Evolutionary conservation across 257 asterid genomes (phyloP).

Genomic region (Petunia secreta): DNA sequence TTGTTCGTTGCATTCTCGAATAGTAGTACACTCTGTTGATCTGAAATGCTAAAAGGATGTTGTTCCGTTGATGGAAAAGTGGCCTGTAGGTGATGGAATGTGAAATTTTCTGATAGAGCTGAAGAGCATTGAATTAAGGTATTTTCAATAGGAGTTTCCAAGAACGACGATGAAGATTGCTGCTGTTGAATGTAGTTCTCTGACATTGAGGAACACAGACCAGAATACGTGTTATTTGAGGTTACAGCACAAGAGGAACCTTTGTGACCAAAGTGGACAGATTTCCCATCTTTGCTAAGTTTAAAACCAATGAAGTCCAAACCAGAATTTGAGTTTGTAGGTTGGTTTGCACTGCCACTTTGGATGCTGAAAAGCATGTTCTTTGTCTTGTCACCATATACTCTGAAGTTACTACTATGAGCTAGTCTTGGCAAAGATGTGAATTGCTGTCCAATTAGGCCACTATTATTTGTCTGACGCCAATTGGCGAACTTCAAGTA

Average conservation of each 20-base stretch:
- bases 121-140: constrained; percentile 29
- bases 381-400: constrained; percentile 44
- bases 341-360: neutral
- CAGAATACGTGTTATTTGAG: constrained; percentile 3
- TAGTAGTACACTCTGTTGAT: neutral
- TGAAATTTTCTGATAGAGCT: neutral
- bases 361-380: constrained; percentile 38
- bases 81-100: neutral
- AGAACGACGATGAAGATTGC: neutral
- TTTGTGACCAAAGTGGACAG: constrained; percentile 43
- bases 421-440: constrained; percentile 16
- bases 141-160: neutral
- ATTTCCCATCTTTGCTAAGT: constrained; percentile 49
- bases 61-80: no score
- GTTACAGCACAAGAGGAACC: constrained; percentile 24
- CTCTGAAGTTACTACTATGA: constrained; percentile 29
- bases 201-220: constrained; percentile 19
- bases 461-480: constrained; percentile 10
- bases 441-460: constrained; percentile 16
- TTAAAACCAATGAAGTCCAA: constrained; percentile 55
- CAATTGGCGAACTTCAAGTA: constrained; percentile 24
- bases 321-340: neutral
- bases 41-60: constrained; percentile 3
- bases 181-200: constrained; percentile 22
- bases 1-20: neutral